Evolutionary conservation across 2,329 filamentous ascomycete genomes (phyloP), one percentile per base, ranked within the genome.

Genomic region (Aspergillus sp.): DNA sequence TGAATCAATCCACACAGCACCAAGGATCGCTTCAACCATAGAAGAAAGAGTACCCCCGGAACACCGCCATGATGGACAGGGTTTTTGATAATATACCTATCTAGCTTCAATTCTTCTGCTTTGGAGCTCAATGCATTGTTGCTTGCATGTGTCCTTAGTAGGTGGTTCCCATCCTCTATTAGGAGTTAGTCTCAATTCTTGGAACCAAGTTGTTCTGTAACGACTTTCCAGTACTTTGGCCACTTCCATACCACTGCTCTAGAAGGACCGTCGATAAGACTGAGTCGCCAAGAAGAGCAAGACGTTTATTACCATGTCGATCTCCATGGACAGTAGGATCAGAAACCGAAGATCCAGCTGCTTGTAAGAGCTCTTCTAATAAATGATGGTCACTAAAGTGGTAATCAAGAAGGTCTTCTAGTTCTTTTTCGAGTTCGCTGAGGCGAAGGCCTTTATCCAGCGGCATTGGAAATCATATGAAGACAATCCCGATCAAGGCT

Each of bases 371-470:
- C 39, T 41, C 39, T 29, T 41, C 39, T 28, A 41, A 41, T n/a
- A 41, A 29, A 41, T 41, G 4, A 29, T 41, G 39, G 5, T 41
- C 26, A 41, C 39, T 41, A 41, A 41, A 41, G 39, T 29, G 39
- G 39, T 41, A 41, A 32, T 8, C 29, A 32, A 32, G 29, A 32
- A 32, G 29, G 8, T 32, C 8, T 32, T 32, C 29, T 8, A 32
- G 8, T 32, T 8, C 29, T 8, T 32, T 32, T 32, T 8, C 29
- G 29, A 32, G 29, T 8, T 32, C n/a, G n/a, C n/a, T n/a, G n/a
- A n/a, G n/a, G 29, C 66, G 5, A 66, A 66, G 50, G 52, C 51
- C n/a, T 63, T 59, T 43, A 61, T 66, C 34, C 61, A 62, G 51
- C 54, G 52, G 44, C 51, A 59, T 38, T 61, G 48, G 53, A 46